These are phyloP conservation scores for Xerocomellus dryophilus DNA, from an alignment of 768 basidiomycete species.

Conservation along the genomic window DNA sequence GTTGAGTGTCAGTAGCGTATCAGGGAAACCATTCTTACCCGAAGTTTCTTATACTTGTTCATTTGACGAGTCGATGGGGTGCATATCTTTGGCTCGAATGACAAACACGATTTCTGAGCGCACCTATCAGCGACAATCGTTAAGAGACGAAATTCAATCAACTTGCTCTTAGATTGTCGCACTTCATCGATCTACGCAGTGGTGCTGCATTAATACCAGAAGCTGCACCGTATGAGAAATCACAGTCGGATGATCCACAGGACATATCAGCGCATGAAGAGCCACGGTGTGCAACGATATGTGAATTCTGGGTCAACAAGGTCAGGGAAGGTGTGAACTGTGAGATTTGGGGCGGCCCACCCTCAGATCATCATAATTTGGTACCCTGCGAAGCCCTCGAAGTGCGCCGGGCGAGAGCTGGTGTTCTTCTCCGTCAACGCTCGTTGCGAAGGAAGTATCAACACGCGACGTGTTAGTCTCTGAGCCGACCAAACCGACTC, in stretches of 20 bases:
- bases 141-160: background rate
- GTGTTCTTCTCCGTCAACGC: conserved; percentile 9
- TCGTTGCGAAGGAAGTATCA: conserved; percentile 21
- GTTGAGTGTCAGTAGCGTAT: background rate
- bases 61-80: background rate
- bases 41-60: background rate
- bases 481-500: background rate
- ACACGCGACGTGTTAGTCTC: background rate
- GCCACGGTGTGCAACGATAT: background rate
- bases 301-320: background rate
- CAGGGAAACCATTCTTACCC: conserved; percentile 1
- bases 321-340: background rate
- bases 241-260: background rate
- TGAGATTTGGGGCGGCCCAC: background rate
- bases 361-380: conserved; percentile 18
- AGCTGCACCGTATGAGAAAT: background rate
- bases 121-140: background rate
- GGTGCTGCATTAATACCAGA: background rate
- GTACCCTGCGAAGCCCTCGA: conserved; percentile 18
- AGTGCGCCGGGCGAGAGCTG: background rate
- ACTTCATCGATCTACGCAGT: background rate
- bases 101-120: conserved; percentile 6
- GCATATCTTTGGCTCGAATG: background rate
- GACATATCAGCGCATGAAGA: background rate
- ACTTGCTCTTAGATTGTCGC: conserved; percentile 1